Evolutionary conservation across 768 basidiomycete genomes (phyloP).

Genomic region (Podaxis sp.): DNA sequence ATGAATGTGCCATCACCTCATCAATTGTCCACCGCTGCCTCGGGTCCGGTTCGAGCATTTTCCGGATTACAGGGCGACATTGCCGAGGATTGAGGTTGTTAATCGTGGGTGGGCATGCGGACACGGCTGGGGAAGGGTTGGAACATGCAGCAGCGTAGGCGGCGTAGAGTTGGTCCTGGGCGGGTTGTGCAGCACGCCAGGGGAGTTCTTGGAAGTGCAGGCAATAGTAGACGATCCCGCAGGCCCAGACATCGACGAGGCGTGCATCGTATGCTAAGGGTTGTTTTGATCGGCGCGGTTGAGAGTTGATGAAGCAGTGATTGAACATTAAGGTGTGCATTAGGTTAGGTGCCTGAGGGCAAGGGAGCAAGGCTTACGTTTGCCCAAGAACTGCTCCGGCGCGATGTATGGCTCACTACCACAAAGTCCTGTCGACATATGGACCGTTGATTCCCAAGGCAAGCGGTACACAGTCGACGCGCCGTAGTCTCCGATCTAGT

Average conservation of each 20-base stretch:
- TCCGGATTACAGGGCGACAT: conserved; percentile 79
- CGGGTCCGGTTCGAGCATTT: conserved; percentile 96
- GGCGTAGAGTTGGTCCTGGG: conserved; percentile 73
- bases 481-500: conserved; percentile 95
- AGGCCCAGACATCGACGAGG: conserved; percentile 97
- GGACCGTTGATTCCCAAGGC: conserved; percentile 96
- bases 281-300: conserved; percentile 7
- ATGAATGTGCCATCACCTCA: conserved; percentile 73
- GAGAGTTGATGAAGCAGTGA: conserved; percentile 15
- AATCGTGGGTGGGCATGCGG: conserved; percentile 65
- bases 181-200: conserved; percentile 90
- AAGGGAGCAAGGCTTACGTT: conserved; percentile 71
- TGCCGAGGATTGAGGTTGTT: conserved; percentile 86
- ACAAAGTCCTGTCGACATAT: conserved; percentile 95
- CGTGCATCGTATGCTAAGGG: conserved; percentile 95
- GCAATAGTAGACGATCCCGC: conserved; percentile 97
- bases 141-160: conserved; percentile 67
- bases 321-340: conserved; percentile 30
- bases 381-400: conserved; percentile 93
- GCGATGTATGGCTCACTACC: conserved; percentile 99
- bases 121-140: conserved; percentile 42
- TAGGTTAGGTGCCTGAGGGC: conserved; percentile 32
- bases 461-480: conserved; percentile 98
- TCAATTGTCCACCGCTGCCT: conserved; percentile 75
- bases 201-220: conserved; percentile 97